These are phyloP conservation scores for Metarhizium robertsii DNA, from an alignment of 2,329 filamentous ascomycete species.

Conservation along the genomic window DNA sequence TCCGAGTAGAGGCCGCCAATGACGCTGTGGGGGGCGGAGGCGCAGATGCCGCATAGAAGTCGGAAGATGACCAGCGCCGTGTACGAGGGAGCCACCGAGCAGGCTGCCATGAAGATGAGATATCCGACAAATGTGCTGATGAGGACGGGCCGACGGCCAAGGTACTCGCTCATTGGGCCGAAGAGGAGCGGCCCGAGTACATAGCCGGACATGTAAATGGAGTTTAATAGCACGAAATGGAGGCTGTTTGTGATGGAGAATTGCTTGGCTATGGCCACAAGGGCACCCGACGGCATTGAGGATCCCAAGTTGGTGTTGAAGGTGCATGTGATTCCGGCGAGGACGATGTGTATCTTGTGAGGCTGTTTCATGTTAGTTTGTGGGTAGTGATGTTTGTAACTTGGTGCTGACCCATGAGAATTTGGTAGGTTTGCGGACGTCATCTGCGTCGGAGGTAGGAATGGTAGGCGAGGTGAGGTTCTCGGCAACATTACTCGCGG, in stretches of 20 bases:
- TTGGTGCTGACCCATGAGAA: too few species aligned
- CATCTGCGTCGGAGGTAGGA: too few species aligned
- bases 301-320: conserved; percentile 17
- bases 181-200: conserved; percentile 25
- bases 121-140: conserved; percentile 24
- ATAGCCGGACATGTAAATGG: conserved; percentile 26
- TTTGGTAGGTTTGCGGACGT: too few species aligned
- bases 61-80: conserved; percentile 30
- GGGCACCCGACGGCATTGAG: conserved; percentile 23
- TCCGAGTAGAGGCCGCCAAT: conserved; percentile 24
- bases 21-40: conserved; percentile 24
- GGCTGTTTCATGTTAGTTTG: conserved; percentile 4
- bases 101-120: conserved; percentile 22
- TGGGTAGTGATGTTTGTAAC: too few species aligned
- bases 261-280: too few species aligned
- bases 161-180: conserved; percentile 25
- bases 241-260: too few species aligned
- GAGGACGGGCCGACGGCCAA: conserved; percentile 16
- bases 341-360: conserved; percentile 23
- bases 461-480: too few species aligned
- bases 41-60: conserved; percentile 21
- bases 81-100: conserved; percentile 20
- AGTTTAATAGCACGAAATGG: conserved; percentile 22
- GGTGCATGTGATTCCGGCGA: conserved; percentile 26
- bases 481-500: too few species aligned